A percentile compares a stretch with the other conserved stretches of the same genome.
Evolutionary conservation across 352 stramenopile species (phyloP).

Genomic region (Pythium phragmiticola): DNA sequence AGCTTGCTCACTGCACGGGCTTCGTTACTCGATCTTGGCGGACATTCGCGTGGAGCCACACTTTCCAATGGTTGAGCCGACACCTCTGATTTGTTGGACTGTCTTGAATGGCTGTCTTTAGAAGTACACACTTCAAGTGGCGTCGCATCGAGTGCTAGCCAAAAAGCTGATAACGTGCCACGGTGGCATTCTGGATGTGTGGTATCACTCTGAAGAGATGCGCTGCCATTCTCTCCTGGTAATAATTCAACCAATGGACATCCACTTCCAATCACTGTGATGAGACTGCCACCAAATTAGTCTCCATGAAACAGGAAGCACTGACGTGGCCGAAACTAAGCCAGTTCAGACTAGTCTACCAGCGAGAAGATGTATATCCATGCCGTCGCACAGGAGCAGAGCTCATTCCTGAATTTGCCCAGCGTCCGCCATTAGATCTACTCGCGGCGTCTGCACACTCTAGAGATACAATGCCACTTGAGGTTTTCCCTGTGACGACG

Average conservation of each 20-base stretch:
- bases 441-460: not conserved
- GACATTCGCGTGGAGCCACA: no score
- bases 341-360: not conserved
- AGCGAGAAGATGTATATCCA: not conserved
- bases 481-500: slow-evolving; percentile 33
- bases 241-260: not conserved
- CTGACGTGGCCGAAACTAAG: not conserved
- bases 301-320: not conserved
- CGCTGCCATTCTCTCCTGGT: not conserved
- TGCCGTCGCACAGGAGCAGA: not conserved
- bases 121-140: no score
- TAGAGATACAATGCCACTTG: slow-evolving; percentile 8
- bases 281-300: not conserved
- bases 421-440: not conserved
- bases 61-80: no score
- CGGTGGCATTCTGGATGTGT: not conserved
- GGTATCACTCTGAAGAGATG: not conserved
- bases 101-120: no score
- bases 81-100: no score
- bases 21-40: no score
- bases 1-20: no score
- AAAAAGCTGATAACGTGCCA: no score
- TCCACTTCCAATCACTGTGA: not conserved
- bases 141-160: no score
- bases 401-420: slow-evolving; percentile 1